Percentiles rank a stretch among this genome's conserved stretches.
phyloP scores from a whole-genome alignment of 2,329 filamentous ascomycete genomes.

The Aspergillus brasiliensis region DNA sequence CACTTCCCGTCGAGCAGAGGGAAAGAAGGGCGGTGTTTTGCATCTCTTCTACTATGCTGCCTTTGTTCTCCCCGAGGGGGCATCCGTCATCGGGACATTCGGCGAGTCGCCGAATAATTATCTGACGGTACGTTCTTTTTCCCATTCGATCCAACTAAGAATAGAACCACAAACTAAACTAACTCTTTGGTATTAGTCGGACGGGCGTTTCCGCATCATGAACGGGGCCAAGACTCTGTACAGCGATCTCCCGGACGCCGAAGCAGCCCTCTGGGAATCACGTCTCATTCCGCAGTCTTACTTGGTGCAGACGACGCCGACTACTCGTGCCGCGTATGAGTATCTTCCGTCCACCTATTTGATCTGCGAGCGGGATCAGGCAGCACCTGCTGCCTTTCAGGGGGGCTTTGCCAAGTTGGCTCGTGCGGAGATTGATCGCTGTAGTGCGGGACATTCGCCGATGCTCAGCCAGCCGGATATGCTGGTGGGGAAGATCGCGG shows the following conservation, averaged over 20 bases:
- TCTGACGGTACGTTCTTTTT: not conserved
- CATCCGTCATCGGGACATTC: constrained; percentile 1
- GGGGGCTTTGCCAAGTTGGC: constrained; percentile 7
- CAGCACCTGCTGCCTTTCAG: not conserved
- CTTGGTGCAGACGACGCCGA: constrained; percentile 1
- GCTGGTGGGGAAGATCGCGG: constrained; percentile 5
- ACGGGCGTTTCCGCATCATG: not conserved
- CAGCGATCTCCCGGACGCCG: constrained; percentile 4
- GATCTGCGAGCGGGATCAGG: constrained; percentile 7
- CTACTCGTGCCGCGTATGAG: constrained; percentile 7
- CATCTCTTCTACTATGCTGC: constrained; percentile 2
- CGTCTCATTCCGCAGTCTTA: constrained; percentile 10
- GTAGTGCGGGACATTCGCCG: constrained; percentile 9
- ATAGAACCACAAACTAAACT: not conserved
- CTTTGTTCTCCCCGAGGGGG: not conserved
- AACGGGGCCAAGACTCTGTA: constrained; percentile 5
- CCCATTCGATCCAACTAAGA: not conserved
- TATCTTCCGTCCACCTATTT: constrained; percentile 12
- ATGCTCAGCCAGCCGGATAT: constrained; percentile 9
- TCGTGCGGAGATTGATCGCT: not conserved
- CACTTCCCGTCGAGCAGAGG: not conserved
- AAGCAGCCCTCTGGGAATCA: constrained; percentile 7
- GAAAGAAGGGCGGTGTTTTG: not conserved
- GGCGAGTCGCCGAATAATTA: constrained; percentile 6
- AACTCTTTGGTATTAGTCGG: not conserved